phyloP scores from a whole-genome alignment of 805 yeast species.

The Wickerhamiella siamensis region DNA sequence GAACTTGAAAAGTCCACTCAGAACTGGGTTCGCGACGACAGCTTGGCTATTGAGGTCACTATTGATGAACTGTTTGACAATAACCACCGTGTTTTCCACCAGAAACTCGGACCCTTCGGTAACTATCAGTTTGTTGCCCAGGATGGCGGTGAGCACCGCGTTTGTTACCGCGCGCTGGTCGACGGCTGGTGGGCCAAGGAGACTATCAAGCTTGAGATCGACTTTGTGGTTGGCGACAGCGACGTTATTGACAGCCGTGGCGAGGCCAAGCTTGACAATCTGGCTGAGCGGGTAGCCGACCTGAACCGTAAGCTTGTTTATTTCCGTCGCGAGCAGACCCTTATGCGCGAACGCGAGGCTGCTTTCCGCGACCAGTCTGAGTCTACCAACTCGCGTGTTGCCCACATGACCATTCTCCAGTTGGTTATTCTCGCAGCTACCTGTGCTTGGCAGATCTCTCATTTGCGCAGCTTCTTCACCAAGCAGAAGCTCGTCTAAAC shows the following conservation, averaged over 20 bases:
- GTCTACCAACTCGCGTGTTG: conserved; percentile 54
- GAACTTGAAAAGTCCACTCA: conserved; percentile 39
- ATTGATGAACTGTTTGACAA: conserved; percentile 76
- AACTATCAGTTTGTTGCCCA: conserved; percentile 70
- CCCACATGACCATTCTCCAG: conserved; percentile 63
- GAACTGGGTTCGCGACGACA: conserved; percentile 37
- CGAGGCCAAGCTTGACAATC: conserved; percentile 36
- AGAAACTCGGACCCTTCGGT: conserved; percentile 44
- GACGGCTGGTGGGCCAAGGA: conserved; percentile 49
- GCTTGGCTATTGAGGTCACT: conserved; percentile 46
- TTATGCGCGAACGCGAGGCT: conserved; percentile 54
- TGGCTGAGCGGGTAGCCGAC: conserved; percentile 41
- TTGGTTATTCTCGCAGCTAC: conserved; percentile 49
- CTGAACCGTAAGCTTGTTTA: conserved; percentile 43
- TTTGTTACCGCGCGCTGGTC: conserved; percentile 53
- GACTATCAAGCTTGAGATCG: conserved; percentile 57
- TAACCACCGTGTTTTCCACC: conserved; percentile 62
- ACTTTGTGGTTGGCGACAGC: conserved; percentile 54
- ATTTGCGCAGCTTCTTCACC: conserved; percentile 67
- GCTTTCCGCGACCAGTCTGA: conserved; percentile 67
- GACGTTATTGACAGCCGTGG: conserved; percentile 44
- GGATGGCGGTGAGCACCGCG: conserved; percentile 72
- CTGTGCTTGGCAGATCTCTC: conserved; percentile 63
- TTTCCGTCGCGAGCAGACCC: conserved; percentile 50
- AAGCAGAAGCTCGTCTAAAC: conserved; percentile 66